Evolutionary conservation across 352 stramenopile species (phyloP).

Genomic region (Globisporangium irregulare): DNA sequence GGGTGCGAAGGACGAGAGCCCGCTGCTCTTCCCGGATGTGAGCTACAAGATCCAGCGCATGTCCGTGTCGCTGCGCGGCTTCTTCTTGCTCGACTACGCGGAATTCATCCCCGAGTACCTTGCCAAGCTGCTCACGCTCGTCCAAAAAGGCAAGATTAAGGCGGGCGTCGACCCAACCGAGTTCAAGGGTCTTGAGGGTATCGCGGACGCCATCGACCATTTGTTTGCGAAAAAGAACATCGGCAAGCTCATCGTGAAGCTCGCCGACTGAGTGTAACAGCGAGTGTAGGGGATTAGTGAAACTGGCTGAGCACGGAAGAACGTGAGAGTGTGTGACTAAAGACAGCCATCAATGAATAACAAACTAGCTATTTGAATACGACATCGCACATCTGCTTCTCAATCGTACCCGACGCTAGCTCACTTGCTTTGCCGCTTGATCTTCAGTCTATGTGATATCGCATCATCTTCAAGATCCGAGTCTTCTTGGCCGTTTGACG

Average conservation of each 20-base stretch:
- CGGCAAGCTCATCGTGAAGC: slow-evolving; percentile 63
- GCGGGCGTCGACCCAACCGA: slow-evolving; percentile 29
- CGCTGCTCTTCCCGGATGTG: slow-evolving; percentile 10
- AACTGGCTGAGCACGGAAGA: background rate
- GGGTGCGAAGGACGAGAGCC: slow-evolving; percentile 25
- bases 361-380: background rate
- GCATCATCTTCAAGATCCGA: background rate
- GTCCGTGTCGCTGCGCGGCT: slow-evolving; percentile 33
- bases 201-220: slow-evolving; percentile 46
- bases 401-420: background rate
- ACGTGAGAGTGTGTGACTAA: background rate
- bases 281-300: background rate
- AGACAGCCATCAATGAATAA: background rate
- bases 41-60: slow-evolving; percentile 14
- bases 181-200: slow-evolving; percentile 47
- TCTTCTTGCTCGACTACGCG: slow-evolving; percentile 32
- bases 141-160: slow-evolving; percentile 43
- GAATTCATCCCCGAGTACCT: slow-evolving; percentile 37
- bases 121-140: slow-evolving; percentile 33
- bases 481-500: background rate
- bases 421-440: background rate
- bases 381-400: background rate
- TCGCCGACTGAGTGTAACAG: slow-evolving; percentile 16
- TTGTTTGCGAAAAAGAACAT: slow-evolving; percentile 51
- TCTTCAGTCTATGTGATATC: background rate